Conservation (phyloP, 495 filamentous ascomycete genomes). For the Niebla homalea region DNA sequence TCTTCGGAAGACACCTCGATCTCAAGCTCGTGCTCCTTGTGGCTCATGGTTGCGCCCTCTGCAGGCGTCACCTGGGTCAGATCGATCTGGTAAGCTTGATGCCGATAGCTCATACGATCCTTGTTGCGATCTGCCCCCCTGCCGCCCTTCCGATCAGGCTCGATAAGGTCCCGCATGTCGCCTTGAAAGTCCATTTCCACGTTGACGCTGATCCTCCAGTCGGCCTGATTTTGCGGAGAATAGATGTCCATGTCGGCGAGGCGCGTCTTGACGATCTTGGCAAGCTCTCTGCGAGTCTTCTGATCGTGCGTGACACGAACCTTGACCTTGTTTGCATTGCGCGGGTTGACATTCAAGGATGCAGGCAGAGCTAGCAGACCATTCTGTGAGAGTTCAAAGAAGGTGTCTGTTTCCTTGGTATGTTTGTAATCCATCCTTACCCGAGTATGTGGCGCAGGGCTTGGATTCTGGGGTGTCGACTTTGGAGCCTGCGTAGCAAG, state of each 20-base stretch:
- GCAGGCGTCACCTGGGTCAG: conserved; percentile 67
- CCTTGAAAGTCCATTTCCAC: conserved; percentile 81
- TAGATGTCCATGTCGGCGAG: conserved; percentile 73
- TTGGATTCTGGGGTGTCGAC: conserved; percentile 23
- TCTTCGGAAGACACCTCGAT: conserved; percentile 60
- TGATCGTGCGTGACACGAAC: conserved; percentile 69
- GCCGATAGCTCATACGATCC: conserved; percentile 78
- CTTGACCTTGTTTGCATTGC: conserved; percentile 41
- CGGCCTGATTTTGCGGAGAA: conserved; percentile 56
- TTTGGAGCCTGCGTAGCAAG: conserved; percentile 35
- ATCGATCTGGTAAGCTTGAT: conserved; percentile 75
- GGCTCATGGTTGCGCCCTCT: conserved; percentile 30
- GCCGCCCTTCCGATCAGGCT: conserved; percentile 27
- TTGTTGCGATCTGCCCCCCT: conserved; percentile 55
- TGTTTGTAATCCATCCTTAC: conserved; percentile 68
- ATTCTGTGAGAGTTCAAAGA: conserved; percentile 57
- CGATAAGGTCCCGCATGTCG: conserved; percentile 40
- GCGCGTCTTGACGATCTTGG: conserved; percentile 78
- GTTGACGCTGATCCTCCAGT: conserved; percentile 82
- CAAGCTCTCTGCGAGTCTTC: conserved; percentile 54
- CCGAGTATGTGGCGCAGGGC: conserved; percentile 33
- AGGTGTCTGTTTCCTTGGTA: conserved; percentile 65
- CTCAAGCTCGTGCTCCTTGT: conserved; percentile 82
- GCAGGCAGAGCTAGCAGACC: conserved; percentile 39
- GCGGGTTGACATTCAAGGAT: conserved; percentile 38